Conservation (phyloP, 495 filamentous ascomycete species). For the Acidiella bohemica region DNA sequence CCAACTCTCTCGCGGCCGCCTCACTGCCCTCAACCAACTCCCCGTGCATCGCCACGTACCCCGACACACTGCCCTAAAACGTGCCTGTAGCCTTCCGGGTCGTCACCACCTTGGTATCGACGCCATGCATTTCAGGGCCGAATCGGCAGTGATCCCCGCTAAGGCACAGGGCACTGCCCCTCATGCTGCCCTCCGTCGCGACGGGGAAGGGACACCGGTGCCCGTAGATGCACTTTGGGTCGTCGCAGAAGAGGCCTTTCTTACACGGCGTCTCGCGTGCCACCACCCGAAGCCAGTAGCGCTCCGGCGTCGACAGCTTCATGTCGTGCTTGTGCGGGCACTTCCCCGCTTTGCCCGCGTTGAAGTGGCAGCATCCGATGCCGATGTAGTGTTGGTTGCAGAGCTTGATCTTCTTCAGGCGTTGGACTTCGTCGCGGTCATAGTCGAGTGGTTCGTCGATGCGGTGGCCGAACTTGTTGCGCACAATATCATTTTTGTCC, state of each 20-base stretch:
- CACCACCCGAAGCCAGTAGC: constrained; percentile 52
- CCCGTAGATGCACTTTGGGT: constrained; percentile 71
- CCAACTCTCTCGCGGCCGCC: too few relatives aligned
- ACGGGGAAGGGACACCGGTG: constrained; percentile 36
- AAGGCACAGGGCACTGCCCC: constrained; percentile 22
- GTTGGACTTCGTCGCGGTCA: constrained; percentile 44
- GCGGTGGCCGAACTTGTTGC: constrained; percentile 63
- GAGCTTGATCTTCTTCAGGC: constrained; percentile 56
- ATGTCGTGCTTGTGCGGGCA: constrained; percentile 69
- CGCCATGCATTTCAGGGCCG: constrained; percentile 22
- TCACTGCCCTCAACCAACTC: too few relatives aligned
- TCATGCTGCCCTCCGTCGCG: constrained; percentile 11
- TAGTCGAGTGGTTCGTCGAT: constrained; percentile 47
- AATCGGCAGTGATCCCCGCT: constrained; percentile 27
- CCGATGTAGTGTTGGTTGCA: constrained; percentile 80
- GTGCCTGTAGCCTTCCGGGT: constrained; percentile 3
- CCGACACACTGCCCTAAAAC: constrained; percentile 8
- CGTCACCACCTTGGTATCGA: constrained; percentile 20
- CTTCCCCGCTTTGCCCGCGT: constrained; percentile 29
- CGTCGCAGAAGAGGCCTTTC: constrained; percentile 59
- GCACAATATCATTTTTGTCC: constrained; percentile 35
- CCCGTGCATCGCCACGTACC: too few relatives aligned
- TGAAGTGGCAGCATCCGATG: constrained; percentile 51
- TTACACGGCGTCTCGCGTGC: constrained; percentile 68
- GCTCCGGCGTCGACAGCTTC: constrained; percentile 52